These are phyloP conservation scores for Thymus mandschuricus DNA, from an alignment of 257 asterid genomes.

Conservation along the genomic window DNA sequence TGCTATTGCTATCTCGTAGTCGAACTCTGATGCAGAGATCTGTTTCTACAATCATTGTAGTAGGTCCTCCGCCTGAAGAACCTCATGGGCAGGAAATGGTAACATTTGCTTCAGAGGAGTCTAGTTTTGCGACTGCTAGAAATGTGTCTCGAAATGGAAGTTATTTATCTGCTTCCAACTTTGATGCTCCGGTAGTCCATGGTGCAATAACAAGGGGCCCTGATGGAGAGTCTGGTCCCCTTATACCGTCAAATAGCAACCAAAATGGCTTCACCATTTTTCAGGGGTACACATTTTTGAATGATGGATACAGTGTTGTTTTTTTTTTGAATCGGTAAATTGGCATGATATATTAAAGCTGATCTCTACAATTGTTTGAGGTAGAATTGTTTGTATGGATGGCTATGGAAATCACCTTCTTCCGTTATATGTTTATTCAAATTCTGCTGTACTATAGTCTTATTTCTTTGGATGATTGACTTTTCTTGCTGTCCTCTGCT, in stretches of 20 bases:
- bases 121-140: slow-evolving; percentile 34
- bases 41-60: slow-evolving; percentile 35
- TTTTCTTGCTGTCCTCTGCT: slow-evolving; percentile 20
- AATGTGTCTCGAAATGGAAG: slow-evolving; percentile 47
- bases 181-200: slow-evolving; percentile 64
- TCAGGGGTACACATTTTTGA: slow-evolving; percentile 63
- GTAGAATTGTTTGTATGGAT: not conserved
- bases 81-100: slow-evolving; percentile 65
- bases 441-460: not conserved
- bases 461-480: slow-evolving; percentile 21
- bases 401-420: no score
- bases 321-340: no score
- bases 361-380: no score
- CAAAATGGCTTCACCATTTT: slow-evolving; percentile 67
- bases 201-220: slow-evolving; percentile 50
- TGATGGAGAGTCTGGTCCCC: slow-evolving; percentile 43
- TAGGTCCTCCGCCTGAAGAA: slow-evolving; percentile 49
- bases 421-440: no score
- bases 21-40: slow-evolving; percentile 27
- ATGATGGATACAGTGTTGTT: no score
- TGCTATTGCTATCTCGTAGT: slow-evolving; percentile 3
- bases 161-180: slow-evolving; percentile 41
- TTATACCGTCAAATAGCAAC: slow-evolving; percentile 48
- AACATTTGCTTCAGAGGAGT: slow-evolving; percentile 65
- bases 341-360: no score